These are phyloP conservation scores for Exophiala mesophila DNA, from an alignment of 2,329 filamentous ascomycete species.

Conservation along the genomic window DNA sequence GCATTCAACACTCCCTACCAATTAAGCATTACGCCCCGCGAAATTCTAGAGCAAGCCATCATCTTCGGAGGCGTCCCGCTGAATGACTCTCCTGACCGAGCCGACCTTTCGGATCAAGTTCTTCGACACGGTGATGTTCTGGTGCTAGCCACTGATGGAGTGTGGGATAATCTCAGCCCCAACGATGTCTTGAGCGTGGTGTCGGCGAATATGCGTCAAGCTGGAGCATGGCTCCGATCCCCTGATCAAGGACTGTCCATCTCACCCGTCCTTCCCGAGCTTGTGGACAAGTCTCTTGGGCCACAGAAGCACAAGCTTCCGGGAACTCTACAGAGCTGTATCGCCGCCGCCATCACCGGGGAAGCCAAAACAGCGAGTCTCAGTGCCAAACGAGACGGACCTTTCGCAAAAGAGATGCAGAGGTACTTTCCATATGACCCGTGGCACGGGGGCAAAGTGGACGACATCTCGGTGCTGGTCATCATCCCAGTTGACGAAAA, in stretches of 20 bases:
- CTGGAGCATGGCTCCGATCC: conserved; percentile 66
- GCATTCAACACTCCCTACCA: conserved; percentile 98
- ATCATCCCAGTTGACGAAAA: conserved; percentile 65
- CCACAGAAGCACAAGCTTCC: conserved; percentile 26
- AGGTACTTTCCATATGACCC: conserved; percentile 78
- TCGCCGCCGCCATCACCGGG: conserved; percentile 73
- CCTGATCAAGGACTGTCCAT: conserved; percentile 58
- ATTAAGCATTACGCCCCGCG: conserved; percentile 77
- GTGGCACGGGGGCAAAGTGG: conserved; percentile 88
- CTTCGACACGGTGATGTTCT: conserved; percentile 88
- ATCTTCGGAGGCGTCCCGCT: conserved; percentile 79
- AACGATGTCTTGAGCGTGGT: conserved; percentile 81
- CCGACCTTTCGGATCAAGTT: conserved; percentile 69
- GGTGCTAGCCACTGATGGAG: conserved; percentile 89
- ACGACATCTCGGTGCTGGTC: conserved; percentile 88
- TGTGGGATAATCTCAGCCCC: conserved; percentile 92
- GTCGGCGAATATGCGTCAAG: conserved; percentile 67
- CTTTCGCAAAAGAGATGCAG: conserved; percentile 92
- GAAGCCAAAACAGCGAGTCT: conserved; percentile 82
- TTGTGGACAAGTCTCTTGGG: conserved; percentile 47
- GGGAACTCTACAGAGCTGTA: conserved; percentile 65
- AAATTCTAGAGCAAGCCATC: conserved; percentile 71
- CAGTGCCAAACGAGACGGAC: conserved; percentile 76
- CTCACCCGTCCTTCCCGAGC: conserved; percentile 52
- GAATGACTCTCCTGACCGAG: conserved; percentile 77